These are phyloP conservation scores for Ajuga chamaepitys DNA, from an alignment of 257 asterid genomes.

Conservation along the genomic window DNA sequence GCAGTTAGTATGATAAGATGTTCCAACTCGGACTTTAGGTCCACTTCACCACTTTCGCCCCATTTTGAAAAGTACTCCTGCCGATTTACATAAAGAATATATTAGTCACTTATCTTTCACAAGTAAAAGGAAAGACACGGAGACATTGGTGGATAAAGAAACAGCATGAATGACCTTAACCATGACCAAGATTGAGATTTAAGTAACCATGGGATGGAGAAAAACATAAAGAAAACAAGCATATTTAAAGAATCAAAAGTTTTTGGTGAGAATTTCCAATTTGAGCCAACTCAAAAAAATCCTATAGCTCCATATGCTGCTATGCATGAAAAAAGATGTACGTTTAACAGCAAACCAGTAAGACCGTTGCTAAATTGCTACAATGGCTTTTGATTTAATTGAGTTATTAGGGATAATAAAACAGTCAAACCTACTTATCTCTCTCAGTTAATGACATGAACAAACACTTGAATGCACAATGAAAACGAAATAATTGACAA, in stretches of 20 bases:
- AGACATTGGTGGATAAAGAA: background rate
- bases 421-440: background rate
- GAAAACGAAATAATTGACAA: background rate
- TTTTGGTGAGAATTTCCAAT: background rate
- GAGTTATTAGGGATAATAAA: background rate
- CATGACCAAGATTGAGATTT: background rate
- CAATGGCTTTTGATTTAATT: background rate
- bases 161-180: background rate
- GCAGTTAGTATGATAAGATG: conserved; percentile 91
- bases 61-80: conserved; percentile 90
- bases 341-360: too few relatives aligned
- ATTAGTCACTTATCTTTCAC: background rate
- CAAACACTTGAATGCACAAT: background rate
- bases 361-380: background rate
- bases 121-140: background rate
- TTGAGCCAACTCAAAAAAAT: background rate
- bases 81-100: conserved; percentile 1
- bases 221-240: background rate
- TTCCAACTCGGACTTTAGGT: conserved; percentile 78
- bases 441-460: background rate
- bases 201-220: background rate
- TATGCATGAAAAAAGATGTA: background rate
- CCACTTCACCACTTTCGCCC: conserved; percentile 94
- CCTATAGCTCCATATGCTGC: background rate
- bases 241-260: background rate